Percentiles rank a stretch among this genome's conserved stretches.
phyloP scores from a whole-genome alignment of 257 asterid species.

The Solanum piurae region DNA sequence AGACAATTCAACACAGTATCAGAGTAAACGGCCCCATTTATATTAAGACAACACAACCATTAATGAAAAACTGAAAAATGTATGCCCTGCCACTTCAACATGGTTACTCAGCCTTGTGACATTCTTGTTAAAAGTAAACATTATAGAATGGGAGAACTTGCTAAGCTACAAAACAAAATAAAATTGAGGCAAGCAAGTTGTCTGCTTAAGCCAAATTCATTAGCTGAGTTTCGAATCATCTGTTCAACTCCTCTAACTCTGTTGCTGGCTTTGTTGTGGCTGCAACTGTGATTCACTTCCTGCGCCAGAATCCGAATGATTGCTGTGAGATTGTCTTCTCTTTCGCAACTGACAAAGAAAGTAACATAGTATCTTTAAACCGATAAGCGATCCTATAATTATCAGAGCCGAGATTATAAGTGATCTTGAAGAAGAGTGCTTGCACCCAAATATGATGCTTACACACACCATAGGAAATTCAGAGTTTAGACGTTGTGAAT shows the following conservation, averaged over 20 bases:
- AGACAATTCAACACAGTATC: neutral
- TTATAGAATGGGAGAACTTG: neutral
- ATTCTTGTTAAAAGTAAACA: neutral
- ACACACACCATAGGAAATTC: constrained; percentile 30
- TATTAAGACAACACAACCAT: neutral
- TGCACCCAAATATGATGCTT: constrained; percentile 43
- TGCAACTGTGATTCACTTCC: constrained; percentile 3
- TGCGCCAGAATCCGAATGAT: neutral
- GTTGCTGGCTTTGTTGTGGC: neutral
- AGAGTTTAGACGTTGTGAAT: neutral
- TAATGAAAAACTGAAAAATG: neutral
- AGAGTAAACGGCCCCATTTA: neutral
- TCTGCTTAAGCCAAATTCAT: neutral
- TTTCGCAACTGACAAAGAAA: constrained; percentile 8
- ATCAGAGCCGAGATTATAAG: constrained; percentile 28
- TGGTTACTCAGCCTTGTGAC: neutral
- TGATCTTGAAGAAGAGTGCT: constrained; percentile 25
- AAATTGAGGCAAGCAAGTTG: neutral
- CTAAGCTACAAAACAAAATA: neutral
- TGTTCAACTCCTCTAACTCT: neutral
- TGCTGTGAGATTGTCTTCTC: neutral
- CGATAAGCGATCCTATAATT: constrained; percentile 24
- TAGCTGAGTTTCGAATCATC: neutral
- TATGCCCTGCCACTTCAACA: neutral
- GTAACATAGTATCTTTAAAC: constrained; percentile 25